Conservation (phyloP, 176 grass and related monocot species). For the Ensete glaucum region DNA sequence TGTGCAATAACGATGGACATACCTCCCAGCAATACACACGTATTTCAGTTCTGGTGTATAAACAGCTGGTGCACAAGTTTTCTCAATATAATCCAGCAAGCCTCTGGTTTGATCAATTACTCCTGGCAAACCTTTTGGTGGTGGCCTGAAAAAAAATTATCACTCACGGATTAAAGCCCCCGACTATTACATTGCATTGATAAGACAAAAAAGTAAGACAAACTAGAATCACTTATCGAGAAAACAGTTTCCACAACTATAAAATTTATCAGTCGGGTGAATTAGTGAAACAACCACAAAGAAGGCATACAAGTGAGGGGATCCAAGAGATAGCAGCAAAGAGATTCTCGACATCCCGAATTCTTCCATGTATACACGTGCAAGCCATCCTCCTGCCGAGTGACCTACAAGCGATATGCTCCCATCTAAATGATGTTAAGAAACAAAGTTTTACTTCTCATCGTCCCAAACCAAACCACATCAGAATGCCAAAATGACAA, state of each 20-base stretch:
- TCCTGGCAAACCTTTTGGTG: constrained; percentile 55
- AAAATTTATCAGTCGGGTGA: too few relatives aligned
- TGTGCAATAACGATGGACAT: constrained; percentile 8
- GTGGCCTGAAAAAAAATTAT: constrained; percentile 36
- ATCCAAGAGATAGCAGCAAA: constrained; percentile 75
- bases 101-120: constrained; percentile 95
- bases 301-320: constrained; percentile 61
- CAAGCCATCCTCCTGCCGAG: constrained; percentile 89
- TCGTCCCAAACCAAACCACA: neutral
- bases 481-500: constrained; percentile 1
- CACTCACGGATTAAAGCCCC: too few relatives aligned
- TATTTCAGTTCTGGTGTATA: constrained; percentile 75
- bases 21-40: constrained; percentile 93
- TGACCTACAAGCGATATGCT: constrained; percentile 73
- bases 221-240: too few relatives aligned
- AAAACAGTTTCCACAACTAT: neutral
- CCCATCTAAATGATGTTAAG: constrained; percentile 30
- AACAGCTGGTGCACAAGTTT: constrained; percentile 80
- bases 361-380: constrained; percentile 67
- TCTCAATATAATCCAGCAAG: constrained; percentile 55
- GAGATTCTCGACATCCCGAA: constrained; percentile 55
- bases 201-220: too few relatives aligned
- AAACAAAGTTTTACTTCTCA: neutral
- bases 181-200: too few relatives aligned
- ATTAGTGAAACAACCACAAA: neutral